Evolutionary conservation across 129 eudicot species (phyloP).

Genomic region (Cynara cardunculus): DNA sequence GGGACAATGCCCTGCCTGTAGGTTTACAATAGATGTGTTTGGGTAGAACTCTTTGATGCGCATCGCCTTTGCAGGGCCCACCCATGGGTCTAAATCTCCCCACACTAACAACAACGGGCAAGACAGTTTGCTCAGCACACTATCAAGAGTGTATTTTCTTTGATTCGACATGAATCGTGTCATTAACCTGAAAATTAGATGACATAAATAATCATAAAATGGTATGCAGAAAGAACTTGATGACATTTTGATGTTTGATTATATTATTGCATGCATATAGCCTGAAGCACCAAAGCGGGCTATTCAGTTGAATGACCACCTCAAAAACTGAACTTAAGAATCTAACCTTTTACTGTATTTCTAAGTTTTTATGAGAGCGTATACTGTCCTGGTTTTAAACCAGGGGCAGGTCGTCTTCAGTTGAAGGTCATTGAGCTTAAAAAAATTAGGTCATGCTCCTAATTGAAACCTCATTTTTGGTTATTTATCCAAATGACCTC

Average conservation of each 20-base stretch:
- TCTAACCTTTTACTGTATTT: too few relatives aligned
- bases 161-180: conserved; percentile 78
- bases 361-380: too few relatives aligned
- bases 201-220: neutral
- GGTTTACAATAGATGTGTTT: conserved; percentile 62
- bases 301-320: too few relatives aligned
- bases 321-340: too few relatives aligned
- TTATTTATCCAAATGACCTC: too few relatives aligned
- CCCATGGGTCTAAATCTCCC: conserved; percentile 99
- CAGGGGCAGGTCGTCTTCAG: too few relatives aligned
- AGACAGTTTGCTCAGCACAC: conserved; percentile 70
- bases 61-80: conserved; percentile 81
- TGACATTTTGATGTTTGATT: neutral
- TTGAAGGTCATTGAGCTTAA: too few relatives aligned
- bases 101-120: conserved; percentile 89
- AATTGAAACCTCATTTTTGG: too few relatives aligned
- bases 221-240: neutral
- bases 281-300: neutral
- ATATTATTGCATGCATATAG: neutral
- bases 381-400: too few relatives aligned
- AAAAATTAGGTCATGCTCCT: too few relatives aligned
- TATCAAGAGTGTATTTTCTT: conserved; percentile 88
- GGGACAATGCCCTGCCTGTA: conserved; percentile 98
- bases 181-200: conserved; percentile 56
- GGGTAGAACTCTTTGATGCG: conserved; percentile 87